Evolutionary conservation across 1,284 basidiomycete species (phyloP).

Genomic region (Gymnopus androsaceus): DNA sequence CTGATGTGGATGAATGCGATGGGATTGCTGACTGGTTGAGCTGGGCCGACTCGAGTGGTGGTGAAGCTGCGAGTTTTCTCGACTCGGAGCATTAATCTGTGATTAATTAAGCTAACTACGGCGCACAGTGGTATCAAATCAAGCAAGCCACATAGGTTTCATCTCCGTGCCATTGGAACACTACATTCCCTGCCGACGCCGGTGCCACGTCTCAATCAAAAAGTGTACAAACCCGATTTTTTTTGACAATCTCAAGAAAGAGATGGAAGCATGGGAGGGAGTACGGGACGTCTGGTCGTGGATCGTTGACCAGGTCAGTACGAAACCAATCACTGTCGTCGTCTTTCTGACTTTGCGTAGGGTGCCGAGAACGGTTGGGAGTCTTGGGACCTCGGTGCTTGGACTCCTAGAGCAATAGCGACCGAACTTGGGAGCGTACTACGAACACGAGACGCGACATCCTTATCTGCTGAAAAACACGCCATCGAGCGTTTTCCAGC

Average conservation of each 20-base stretch:
- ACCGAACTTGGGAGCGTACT: slow-evolving; percentile 64
- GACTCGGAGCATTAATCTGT: slow-evolving; percentile 14
- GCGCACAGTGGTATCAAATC: slow-evolving; percentile 69
- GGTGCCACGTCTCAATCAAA: slow-evolving; percentile 76
- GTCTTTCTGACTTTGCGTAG: slow-evolving; percentile 8
- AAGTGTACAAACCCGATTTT: slow-evolving; percentile 77
- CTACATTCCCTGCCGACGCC: slow-evolving; percentile 86
- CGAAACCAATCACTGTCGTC: not conserved
- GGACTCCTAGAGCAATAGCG: slow-evolving; percentile 55
- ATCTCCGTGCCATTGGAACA: slow-evolving; percentile 75
- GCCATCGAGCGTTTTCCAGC: slow-evolving; percentile 57
- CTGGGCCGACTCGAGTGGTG: slow-evolving; percentile 75
- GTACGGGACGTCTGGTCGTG: slow-evolving; percentile 59
- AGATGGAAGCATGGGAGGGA: slow-evolving; percentile 58
- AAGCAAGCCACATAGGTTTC: slow-evolving; percentile 86
- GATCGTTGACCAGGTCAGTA: slow-evolving; percentile 42
- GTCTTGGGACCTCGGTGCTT: slow-evolving; percentile 46
- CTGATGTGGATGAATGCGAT: slow-evolving; percentile 75
- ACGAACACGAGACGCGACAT: slow-evolving; percentile 39
- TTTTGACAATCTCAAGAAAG: slow-evolving; percentile 58
- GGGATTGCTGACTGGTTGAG: slow-evolving; percentile 79
- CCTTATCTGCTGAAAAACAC: slow-evolving; percentile 19
- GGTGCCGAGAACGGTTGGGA: slow-evolving; percentile 18
- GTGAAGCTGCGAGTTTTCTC: slow-evolving; percentile 63
- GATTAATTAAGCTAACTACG: slow-evolving; percentile 5